Evolutionary conservation across 2,329 filamentous ascomycete species (phyloP).

Genomic region (Pestalotiopsis sp.): DNA sequence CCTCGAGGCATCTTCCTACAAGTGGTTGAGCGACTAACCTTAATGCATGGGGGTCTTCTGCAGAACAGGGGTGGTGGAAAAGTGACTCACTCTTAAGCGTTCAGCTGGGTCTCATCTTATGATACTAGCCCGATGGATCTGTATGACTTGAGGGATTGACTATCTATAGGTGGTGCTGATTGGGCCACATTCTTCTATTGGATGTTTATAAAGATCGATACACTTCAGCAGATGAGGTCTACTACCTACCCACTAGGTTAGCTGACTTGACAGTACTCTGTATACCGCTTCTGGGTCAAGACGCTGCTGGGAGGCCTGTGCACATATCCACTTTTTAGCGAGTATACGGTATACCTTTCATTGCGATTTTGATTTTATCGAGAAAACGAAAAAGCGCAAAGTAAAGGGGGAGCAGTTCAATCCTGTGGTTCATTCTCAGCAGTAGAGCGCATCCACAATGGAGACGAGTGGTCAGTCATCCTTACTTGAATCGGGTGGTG

Average conservation of each 20-base stretch:
- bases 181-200: background rate
- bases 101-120: background rate
- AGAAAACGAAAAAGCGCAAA: background rate
- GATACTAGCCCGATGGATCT: background rate
- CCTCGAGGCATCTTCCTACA: background rate
- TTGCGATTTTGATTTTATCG: background rate
- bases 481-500: constrained; percentile 33
- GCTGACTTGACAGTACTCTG: background rate
- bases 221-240: background rate
- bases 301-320: background rate
- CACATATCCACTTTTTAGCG: background rate
- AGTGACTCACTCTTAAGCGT: background rate
- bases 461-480: background rate
- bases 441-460: background rate
- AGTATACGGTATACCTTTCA: background rate
- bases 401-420: background rate
- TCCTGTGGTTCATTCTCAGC: background rate
- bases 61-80: background rate
- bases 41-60: background rate
- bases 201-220: background rate
- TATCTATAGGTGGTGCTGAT: background rate
- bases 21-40: background rate
- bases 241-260: background rate
- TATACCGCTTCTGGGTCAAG: no score
- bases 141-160: background rate